Base-by-base conservation (phyloP, 1,284 basidiomycete species). In the Ustilago cynodontis region DNA sequence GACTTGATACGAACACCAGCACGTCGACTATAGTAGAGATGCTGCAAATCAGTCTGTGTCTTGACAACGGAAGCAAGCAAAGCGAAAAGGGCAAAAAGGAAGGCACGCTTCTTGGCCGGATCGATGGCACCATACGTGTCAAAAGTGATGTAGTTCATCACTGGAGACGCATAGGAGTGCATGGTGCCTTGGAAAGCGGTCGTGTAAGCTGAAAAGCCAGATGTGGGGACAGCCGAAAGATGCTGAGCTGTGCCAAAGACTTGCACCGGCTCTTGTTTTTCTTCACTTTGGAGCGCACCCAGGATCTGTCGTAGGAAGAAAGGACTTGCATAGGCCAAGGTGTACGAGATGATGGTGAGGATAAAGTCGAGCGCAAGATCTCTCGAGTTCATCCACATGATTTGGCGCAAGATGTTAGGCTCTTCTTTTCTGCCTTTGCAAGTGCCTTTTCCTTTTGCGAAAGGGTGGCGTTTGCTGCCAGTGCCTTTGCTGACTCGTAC, bases 1-100 rank as follows among this genome's bases (percentile, higher is more conserved):
- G 90, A 89, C 18, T 92, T 90, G 24, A 92, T 89, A 22, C 93
- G 88, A 13, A 92, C 91, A 10, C 88, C 86, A 0, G 91, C 92
- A 11, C 79, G 59, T 24, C 93, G 89, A 13, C 91, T 90, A 74
- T 90, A 90, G 91, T 92, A 94, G 2, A 94, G 87, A 82, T 94
- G 93, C 60, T 92, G 90, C 2, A 93, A 87, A 76, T 95, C 93
- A 5, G 65, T 54, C 51, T 80, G 77, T 0, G 66, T 68, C 67
- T 77, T 74, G 67, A 76, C 33, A 26, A 78, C 57, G 18, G 60
- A 61, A 22, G 61, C 45, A 29, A 77, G 13, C n/a, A 80, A 41
- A 18, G 77, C 70, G 26, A 72, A 59, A 18, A 76, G 22, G 20
- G 79, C 71, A 29, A 59, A 78, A 16, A 79, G 61, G 62, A 77